Conservation (phyloP, 116 monocot genomes). For the Phalaenopsis hybrid region DNA sequence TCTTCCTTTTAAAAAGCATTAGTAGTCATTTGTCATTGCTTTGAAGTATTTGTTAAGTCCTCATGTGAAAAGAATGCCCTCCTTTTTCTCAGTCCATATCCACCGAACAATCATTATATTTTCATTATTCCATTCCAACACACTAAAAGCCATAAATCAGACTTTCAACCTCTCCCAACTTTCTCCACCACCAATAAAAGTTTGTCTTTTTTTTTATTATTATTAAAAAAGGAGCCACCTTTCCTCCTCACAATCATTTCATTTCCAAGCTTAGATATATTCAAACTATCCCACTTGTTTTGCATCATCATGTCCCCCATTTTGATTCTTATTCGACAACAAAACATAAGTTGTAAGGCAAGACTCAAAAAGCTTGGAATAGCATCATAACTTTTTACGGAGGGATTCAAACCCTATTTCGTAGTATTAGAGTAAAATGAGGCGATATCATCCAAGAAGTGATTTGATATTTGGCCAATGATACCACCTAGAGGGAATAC, state of each 20-base stretch:
- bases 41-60: background rate
- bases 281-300: background rate
- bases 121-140: background rate
- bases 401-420: too few species aligned
- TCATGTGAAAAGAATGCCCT: background rate
- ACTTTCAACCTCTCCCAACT: background rate
- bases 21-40: background rate
- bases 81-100: background rate
- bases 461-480: too few species aligned
- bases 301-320: background rate
- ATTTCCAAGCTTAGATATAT: background rate
- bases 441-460: too few species aligned
- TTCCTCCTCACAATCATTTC: background rate
- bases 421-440: too few species aligned
- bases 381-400: too few species aligned
- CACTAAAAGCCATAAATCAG: background rate
- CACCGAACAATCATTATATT: background rate
- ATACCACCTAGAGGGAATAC: too few species aligned
- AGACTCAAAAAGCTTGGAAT: too few species aligned
- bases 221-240: background rate
- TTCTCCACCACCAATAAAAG: background rate
- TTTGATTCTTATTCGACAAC: background rate
- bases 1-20: background rate
- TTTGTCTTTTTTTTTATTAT: background rate
- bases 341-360: too few species aligned